phyloP scores from a whole-genome alignment of 176 grass and related monocot genomes.

The Paspalum notatum region DNA sequence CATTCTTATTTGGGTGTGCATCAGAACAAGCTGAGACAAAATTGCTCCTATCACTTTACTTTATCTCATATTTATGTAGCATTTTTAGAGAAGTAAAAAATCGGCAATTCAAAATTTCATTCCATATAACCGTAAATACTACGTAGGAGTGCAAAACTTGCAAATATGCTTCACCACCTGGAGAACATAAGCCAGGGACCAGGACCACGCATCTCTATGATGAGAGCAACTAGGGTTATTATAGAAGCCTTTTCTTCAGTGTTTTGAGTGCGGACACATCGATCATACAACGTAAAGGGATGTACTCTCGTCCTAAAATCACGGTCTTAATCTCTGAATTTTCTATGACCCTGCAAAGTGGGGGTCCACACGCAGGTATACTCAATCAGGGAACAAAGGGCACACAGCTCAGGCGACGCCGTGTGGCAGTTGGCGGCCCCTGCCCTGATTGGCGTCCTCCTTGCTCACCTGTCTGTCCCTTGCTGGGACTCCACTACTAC shows the following conservation, averaged over 20 bases:
- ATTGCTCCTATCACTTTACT: no score
- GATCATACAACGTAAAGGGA: no score
- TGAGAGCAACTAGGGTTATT: background rate
- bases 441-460: conserved; percentile 27
- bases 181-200: background rate
- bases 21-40: background rate
- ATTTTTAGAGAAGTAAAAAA: background rate
- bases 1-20: no score
- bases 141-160: background rate
- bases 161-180: background rate
- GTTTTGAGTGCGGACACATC: background rate
- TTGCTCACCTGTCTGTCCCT: background rate
- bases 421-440: conserved; percentile 24
- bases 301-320: background rate
- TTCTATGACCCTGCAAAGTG: conserved; percentile 7
- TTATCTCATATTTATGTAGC: background rate
- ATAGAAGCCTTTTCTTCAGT: background rate
- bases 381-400: conserved; percentile 20
- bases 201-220: background rate
- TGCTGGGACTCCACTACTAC: conserved; percentile 12
- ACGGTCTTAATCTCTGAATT: background rate
- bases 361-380: conserved; percentile 7
- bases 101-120: background rate
- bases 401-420: conserved; percentile 21
- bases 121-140: background rate